A percentile compares a stretch with the other conserved stretches of the same genome.
phyloP scores from a whole-genome alignment of 225 moss, liverwort and hornwort species.

The Bryum argenteum region DNA sequence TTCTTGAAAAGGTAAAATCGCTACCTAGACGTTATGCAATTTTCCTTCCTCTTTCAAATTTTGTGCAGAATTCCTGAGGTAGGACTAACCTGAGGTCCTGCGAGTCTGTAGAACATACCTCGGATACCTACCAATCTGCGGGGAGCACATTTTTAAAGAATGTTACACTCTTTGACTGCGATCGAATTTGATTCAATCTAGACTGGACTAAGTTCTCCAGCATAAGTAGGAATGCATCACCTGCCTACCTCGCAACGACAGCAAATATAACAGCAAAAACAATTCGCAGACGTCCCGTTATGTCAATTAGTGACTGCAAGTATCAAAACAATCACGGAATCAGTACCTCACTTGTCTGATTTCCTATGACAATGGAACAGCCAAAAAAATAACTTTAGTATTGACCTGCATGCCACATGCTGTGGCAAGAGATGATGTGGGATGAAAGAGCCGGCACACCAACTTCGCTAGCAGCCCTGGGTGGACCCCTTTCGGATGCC shows the following conservation, averaged over 20 bases:
- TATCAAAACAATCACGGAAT: conserved; percentile 25
- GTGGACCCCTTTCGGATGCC: conserved; percentile 77
- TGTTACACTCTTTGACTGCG: neutral
- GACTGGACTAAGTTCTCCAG: neutral
- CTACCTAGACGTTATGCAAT: neutral
- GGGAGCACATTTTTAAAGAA: conserved; percentile 15
- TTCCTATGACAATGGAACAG: neutral
- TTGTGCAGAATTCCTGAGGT: neutral
- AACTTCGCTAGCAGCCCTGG: conserved; percentile 83
- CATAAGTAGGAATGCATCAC: conserved; percentile 19
- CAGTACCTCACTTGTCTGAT: neutral
- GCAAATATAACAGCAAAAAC: conserved; percentile 80
- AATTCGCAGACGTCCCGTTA: conserved; percentile 82
- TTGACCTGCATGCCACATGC: conserved; percentile 99
- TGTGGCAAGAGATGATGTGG: conserved; percentile 96
- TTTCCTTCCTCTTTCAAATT: neutral
- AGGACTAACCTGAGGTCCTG: conserved; percentile 80
- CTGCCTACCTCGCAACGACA: conserved; percentile 78
- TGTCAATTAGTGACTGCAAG: conserved; percentile 86
- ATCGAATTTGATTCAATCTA: neutral
- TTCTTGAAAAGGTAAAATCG: neutral
- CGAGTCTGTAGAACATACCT: conserved; percentile 94
- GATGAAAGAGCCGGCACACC: conserved; percentile 89
- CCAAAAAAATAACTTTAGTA: neutral
- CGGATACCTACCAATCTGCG: conserved; percentile 83